Conservation (phyloP, 306 rosid genomes). For the Ceratonia siliqua region DNA sequence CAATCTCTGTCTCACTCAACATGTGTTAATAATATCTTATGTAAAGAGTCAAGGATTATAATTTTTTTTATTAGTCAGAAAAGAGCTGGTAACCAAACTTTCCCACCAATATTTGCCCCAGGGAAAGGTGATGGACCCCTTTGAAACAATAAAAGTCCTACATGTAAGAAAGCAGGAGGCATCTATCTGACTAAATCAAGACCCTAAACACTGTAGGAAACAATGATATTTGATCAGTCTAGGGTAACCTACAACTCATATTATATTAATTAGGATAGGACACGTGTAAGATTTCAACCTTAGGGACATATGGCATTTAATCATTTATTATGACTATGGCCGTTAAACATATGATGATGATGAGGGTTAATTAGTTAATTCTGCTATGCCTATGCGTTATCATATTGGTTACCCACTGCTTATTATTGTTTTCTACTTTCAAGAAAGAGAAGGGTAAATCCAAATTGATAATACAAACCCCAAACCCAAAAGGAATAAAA, state of each 20-base stretch:
- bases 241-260: constrained; percentile 8
- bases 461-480: constrained; percentile 37
- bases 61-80: constrained; percentile 54
- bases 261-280: background rate
- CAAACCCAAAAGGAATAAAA: constrained; percentile 35
- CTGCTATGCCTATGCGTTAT: constrained; percentile 19
- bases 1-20: constrained; percentile 21
- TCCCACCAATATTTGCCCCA: constrained; percentile 61
- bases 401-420: constrained; percentile 5
- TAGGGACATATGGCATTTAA: background rate
- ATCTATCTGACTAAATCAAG: constrained; percentile 58
- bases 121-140: constrained; percentile 52
- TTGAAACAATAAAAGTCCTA: constrained; percentile 48
- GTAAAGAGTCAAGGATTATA: constrained; percentile 36
- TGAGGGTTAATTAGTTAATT: constrained; percentile 31
- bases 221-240: constrained; percentile 5
- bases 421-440: constrained; percentile 33
- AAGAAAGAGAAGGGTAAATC: constrained; percentile 42
- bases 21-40: constrained; percentile 32
- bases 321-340: constrained; percentile 16
- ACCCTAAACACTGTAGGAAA: constrained; percentile 35
- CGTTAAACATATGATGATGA: constrained; percentile 40
- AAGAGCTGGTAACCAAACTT: constrained; percentile 93
- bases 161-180: constrained; percentile 38
- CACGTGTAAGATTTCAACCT: constrained; percentile 30